Evolutionary conservation across 2,329 filamentous ascomycete species (phyloP).

Genomic region (Cytospora paraplurivora): DNA sequence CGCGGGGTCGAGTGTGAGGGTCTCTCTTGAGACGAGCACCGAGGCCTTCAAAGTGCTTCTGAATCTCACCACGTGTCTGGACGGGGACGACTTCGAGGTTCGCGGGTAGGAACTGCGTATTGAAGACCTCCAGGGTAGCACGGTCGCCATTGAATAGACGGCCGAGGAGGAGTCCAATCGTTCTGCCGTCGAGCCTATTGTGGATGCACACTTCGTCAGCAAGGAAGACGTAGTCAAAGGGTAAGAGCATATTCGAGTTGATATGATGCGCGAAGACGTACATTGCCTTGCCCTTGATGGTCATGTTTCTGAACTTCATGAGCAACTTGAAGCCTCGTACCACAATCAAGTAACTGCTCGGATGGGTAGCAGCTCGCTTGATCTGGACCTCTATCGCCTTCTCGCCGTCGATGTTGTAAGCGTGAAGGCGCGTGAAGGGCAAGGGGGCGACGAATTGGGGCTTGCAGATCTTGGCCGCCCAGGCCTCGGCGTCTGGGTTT

Average conservation of each 20-base stretch:
- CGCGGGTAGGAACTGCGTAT: slow-evolving; percentile 8
- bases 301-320: slow-evolving; percentile 13
- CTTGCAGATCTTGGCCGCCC: background rate
- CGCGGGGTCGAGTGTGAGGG: background rate
- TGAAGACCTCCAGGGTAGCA: slow-evolving; percentile 1
- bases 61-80: background rate
- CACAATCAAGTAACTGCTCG: slow-evolving; percentile 4
- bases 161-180: slow-evolving; percentile 7
- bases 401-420: background rate
- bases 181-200: background rate
- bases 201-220: background rate
- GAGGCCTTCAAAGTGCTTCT: background rate
- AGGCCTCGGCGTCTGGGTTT: background rate
- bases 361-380: background rate
- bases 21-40: background rate
- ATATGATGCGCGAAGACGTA: background rate
- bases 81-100: background rate
- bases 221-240: background rate
- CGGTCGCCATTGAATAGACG: slow-evolving; percentile 10
- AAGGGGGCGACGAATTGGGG: background rate
- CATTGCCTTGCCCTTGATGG: background rate
- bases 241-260: background rate
- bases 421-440: too few species aligned
- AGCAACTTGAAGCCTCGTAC: background rate
- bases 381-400: slow-evolving; percentile 5